Evolutionary conservation across 2,329 filamentous ascomycete species (phyloP), one percentile per base, ranked within the genome.

Genomic region (Anthostomella pinea): DNA sequence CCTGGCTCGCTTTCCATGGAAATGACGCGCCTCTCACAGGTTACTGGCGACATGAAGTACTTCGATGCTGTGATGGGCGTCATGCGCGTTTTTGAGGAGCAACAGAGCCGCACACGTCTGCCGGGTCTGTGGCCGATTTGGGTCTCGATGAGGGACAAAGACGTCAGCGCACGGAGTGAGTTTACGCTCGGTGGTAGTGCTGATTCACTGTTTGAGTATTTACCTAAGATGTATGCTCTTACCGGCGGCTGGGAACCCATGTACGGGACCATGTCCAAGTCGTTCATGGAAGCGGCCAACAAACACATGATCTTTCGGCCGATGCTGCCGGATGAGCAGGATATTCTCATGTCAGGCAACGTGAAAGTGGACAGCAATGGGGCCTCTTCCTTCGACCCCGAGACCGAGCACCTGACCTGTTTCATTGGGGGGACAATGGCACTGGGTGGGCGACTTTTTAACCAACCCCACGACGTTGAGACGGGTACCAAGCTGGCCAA

Each of bases 41-140:
- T 90, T 41, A 89, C 85, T 0, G 79, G 78, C 19, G 73, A 89
- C 42, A 63, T 75, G 13, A 87, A 84, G 51, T 90, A 87, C 63
- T 87, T 83, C 56, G 82, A 86, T 56, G 84, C 82, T 5, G 72
- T 85, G 41, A 75, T 80, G 19, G 71, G 75, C 5, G 76, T 90
- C 35, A 87, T 82, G 48, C 71, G 85, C 38, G 69, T 80, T 13
- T 74, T 90, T 43, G 73, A 83, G 41, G 62, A 68, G 4, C 73
- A 75, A 35, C 86, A 91, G 64, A 75, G 77, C 44, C 62, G 70
- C 11, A 89, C 85, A 0, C 68, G 64, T 11, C 59, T 90, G 2
- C 85, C 85, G 0, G 86, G 87, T 0, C 67, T 89, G 55, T 90
- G 85, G 83, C 85, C 86, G 2, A 70, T 76, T 38, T 68, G 65